A percentile compares a stretch with the other conserved stretches of the same genome.
Conservation (phyloP, 768 basidiomycete genomes). For the Hericium coralloides region DNA sequence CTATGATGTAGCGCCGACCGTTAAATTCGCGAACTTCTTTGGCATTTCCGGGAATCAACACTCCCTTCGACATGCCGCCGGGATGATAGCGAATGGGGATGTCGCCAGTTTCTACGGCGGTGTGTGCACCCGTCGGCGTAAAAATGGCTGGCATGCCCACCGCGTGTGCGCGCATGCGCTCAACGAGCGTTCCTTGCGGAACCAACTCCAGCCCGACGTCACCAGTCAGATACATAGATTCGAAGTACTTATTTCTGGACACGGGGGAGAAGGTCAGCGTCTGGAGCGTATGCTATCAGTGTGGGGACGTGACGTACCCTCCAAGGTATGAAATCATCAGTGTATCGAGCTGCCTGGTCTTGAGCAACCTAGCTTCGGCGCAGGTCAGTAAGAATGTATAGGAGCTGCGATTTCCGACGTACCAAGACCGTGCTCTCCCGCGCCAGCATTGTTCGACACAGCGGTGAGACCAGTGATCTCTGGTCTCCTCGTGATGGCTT, state of each 20-base stretch:
- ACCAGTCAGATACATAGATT: slow-evolving; percentile 67
- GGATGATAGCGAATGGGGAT: slow-evolving; percentile 73
- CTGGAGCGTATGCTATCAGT: not conserved
- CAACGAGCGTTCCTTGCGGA: slow-evolving; percentile 86
- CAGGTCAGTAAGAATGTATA: not conserved
- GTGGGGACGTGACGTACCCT: slow-evolving; percentile 37
- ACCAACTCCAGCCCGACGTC: slow-evolving; percentile 77
- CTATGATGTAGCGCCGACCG: slow-evolving; percentile 70
- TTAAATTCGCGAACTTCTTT: slow-evolving; percentile 69
- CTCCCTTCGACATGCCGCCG: slow-evolving; percentile 57
- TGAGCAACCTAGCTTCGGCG: slow-evolving; percentile 56
- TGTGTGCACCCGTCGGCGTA: slow-evolving; percentile 86
- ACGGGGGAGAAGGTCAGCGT: not conserved
- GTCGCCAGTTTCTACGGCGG: slow-evolving; percentile 66
- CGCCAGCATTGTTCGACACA: slow-evolving; percentile 82
- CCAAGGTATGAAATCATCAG: slow-evolving; percentile 85
- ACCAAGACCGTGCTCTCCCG: slow-evolving; percentile 63
- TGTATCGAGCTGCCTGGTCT: slow-evolving; percentile 64
- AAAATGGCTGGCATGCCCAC: slow-evolving; percentile 89
- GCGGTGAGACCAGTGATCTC: slow-evolving; percentile 66
- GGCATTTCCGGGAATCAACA: slow-evolving; percentile 59
- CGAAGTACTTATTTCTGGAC: slow-evolving; percentile 73
- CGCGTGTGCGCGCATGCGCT: slow-evolving; percentile 79
- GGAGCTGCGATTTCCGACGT: slow-evolving; percentile 3
- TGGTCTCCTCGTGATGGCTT: slow-evolving; percentile 62